A percentile compares a stretch with the other conserved stretches of the same genome.
These are phyloP conservation scores for Quercus dentata DNA, from an alignment of 306 rosid species.

Conservation along the genomic window DNA sequence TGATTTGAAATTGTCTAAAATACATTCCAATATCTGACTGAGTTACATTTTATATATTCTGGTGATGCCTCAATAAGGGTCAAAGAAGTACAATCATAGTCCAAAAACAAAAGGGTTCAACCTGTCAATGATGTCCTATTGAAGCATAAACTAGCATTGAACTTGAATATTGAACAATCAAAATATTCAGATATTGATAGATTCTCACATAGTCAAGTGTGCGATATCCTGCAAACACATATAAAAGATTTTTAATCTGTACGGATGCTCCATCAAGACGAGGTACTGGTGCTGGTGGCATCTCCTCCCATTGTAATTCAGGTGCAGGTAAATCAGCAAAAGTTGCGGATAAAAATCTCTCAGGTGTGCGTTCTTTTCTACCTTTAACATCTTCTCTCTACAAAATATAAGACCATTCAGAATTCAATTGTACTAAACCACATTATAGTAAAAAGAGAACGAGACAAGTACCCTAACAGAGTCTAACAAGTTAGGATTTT, in stretches of 20 bases:
- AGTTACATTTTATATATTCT: neutral
- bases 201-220: slow-evolving; percentile 58
- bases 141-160: neutral
- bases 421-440: neutral
- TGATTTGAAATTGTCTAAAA: neutral
- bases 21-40: neutral
- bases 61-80: neutral
- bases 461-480: neutral
- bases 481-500: neutral
- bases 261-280: slow-evolving; percentile 79
- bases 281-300: slow-evolving; percentile 84
- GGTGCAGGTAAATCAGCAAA: slow-evolving; percentile 86
- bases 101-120: neutral
- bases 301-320: slow-evolving; percentile 68
- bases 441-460: neutral
- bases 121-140: neutral
- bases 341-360: slow-evolving; percentile 50
- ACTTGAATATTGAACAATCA: neutral
- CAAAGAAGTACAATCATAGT: neutral
- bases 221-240: slow-evolving; percentile 80
- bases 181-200: neutral
- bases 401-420: neutral
- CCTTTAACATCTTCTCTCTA: slow-evolving; percentile 25
- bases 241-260: slow-evolving; percentile 63
- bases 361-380: slow-evolving; percentile 16